These are phyloP conservation scores for Globisporangium megalacanthum DNA, from an alignment of 352 stramenopile species.

Conservation along the genomic window DNA sequence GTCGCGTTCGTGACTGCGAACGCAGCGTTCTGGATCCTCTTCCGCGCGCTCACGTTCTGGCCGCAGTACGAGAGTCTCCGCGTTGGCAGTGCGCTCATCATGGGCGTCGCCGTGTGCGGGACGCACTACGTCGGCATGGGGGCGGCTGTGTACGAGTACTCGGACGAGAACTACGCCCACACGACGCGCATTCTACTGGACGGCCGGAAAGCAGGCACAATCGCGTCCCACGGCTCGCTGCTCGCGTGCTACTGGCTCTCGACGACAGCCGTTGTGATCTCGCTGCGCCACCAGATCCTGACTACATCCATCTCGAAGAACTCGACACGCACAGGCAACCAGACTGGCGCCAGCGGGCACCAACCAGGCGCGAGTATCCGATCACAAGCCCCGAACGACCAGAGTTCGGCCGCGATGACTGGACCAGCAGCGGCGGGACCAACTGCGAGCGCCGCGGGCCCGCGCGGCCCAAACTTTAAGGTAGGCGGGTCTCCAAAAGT, in stretches of 20 bases:
- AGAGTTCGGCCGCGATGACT: no score
- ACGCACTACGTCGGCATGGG: conserved; percentile 59
- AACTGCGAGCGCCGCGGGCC: no score
- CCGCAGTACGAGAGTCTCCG: conserved; percentile 46
- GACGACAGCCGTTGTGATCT: no score
- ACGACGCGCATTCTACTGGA: conserved; percentile 25
- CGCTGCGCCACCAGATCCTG: no score
- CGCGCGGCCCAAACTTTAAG: no score
- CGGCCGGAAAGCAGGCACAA: conserved; percentile 20
- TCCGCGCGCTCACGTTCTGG: conserved; percentile 62
- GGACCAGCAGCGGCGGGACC: no score
- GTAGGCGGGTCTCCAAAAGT: no score
- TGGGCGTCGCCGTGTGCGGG: conserved; percentile 56
- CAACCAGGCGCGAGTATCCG: no score
- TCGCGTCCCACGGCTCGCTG: conserved; percentile 44
- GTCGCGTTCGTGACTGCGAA: conserved; percentile 56
- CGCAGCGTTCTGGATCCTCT: conserved; percentile 68
- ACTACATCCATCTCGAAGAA: not conserved
- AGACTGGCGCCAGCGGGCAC: no score
- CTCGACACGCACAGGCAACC: not conserved
- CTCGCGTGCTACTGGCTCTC: conserved; percentile 61
- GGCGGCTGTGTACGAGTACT: conserved; percentile 29
- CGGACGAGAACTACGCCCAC: conserved; percentile 22
- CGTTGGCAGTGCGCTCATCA: conserved; percentile 47
- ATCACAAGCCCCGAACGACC: no score